These are phyloP conservation scores for Candida ortonii DNA, from an alignment of 805 yeast species.

Conservation along the genomic window DNA sequence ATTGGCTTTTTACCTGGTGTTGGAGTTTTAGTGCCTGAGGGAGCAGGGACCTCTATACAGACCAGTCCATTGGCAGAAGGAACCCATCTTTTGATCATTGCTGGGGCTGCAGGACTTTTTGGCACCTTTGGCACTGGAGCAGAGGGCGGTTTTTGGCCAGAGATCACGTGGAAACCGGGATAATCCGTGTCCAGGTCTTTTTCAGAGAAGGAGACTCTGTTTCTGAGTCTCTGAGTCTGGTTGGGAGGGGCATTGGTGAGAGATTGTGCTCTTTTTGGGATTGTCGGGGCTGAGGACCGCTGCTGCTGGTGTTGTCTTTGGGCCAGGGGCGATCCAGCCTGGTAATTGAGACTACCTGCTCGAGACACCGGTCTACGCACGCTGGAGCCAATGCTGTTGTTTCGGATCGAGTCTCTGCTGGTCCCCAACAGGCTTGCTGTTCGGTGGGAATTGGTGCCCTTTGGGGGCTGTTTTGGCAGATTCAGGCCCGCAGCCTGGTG, in stretches of 20 bases:
- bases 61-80: conserved; percentile 74
- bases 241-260: conserved; percentile 11
- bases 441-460: conserved; percentile 15
- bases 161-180: conserved; percentile 12
- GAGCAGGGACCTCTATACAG: conserved; percentile 63
- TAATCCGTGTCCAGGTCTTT: conserved; percentile 5
- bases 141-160: conserved; percentile 3
- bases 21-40: conserved; percentile 8
- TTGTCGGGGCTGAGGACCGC: conserved; percentile 3
- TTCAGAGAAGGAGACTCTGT: conserved; percentile 22
- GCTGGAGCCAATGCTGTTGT: conserved; percentile 18
- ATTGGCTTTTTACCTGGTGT: conserved; percentile 13
- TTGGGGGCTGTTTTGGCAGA: conserved; percentile 29
- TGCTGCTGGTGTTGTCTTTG: conserved; percentile 6
- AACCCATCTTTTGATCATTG: conserved; percentile 63
- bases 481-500: conserved; percentile 30
- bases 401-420: conserved; percentile 23
- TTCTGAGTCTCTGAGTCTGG: conserved; percentile 12
- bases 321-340: conserved; percentile 17
- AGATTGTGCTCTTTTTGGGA: conserved; percentile 22
- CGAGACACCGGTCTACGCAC: conserved; percentile 17
- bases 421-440: conserved; percentile 20
- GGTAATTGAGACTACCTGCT: conserved; percentile 17
- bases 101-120: conserved; percentile 25
- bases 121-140: conserved; percentile 3